Base-by-base conservation (phyloP, 2,329 filamentous ascomycete species). In the Hypoxylon sp. region DNA sequence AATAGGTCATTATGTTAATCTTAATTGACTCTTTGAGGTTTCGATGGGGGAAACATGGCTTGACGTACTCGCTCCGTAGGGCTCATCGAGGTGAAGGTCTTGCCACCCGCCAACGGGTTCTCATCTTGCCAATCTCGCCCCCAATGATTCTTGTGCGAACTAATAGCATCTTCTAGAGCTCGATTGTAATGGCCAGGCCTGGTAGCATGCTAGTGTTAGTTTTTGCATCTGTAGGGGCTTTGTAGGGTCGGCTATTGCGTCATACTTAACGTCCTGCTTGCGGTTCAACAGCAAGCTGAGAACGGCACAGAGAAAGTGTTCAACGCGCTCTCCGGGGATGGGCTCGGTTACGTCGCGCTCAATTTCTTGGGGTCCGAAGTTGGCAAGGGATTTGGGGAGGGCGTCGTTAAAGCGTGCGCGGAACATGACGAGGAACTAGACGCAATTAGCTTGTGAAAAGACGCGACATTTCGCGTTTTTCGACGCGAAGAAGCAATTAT, bases 201-300 rank as follows among this genome's bases (percentile, higher is more conserved):
- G 73, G 68, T 63, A 57, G 35, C 21, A 69, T 32, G 24, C 6
- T 44, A 42, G 35, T 51, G 71, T 78, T 61, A 78, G 74, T 35
- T 61, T 51, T 13, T 65, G 35, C 35, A 53, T 37, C 46, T 11
- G 55, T 54, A 42, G 10, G 35, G 37, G 46, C 62, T 32, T 37
- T 13, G 56, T 44, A 50, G 58, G 46, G 54, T 37, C 29, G 50
- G 69, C 56, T 62, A 75, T 72, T 70, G 75, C 72, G 70, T 71
- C 93, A 81, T 88, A 98, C 96, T 99, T 97, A 79, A 98, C 93
- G 82, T 97, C 94, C 80, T 99, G 97, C 85, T 99, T 98, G 80
- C 96, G 91, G 81, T 99, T 99, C 76, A 99, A 86, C 61, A 98
- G 88, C 74, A 99, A 85, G 32, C 92, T 91, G 48, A 99, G 85